Conservation (phyloP, 2,329 filamentous ascomycete genomes). For the Hypoxylon sp. region DNA sequence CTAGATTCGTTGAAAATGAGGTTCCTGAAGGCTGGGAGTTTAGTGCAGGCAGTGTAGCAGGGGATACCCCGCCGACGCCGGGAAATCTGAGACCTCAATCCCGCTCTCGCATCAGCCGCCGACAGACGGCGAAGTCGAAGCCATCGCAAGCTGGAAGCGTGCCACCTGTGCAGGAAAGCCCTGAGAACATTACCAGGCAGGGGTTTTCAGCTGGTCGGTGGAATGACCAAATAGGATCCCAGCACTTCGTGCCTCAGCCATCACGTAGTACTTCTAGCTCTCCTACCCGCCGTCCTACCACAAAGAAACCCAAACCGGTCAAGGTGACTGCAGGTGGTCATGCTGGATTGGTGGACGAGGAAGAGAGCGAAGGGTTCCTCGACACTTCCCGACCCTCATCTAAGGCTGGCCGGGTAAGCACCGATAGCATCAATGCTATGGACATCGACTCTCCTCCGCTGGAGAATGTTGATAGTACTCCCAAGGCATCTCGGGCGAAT, state of each 20-base stretch:
- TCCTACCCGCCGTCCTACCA: slow-evolving; percentile 61
- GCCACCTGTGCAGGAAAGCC: slow-evolving; percentile 40
- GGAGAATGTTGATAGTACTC: slow-evolving; percentile 45
- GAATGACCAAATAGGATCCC: slow-evolving; percentile 64
- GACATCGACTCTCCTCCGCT: slow-evolving; percentile 69
- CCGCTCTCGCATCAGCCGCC: slow-evolving; percentile 56
- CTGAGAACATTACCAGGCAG: slow-evolving; percentile 45
- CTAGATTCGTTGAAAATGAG: slow-evolving; percentile 67
- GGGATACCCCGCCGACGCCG: slow-evolving; percentile 46
- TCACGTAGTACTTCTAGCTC: slow-evolving; percentile 55
- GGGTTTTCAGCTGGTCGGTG: slow-evolving; percentile 66
- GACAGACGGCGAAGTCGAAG: slow-evolving; percentile 52
- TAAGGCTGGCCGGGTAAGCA: slow-evolving; percentile 42
- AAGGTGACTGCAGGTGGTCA: slow-evolving; percentile 60
- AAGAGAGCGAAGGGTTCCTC: slow-evolving; percentile 57
- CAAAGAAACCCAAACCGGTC: slow-evolving; percentile 71
- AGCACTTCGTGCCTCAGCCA: slow-evolving; percentile 65
- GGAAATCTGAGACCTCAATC: slow-evolving; percentile 56
- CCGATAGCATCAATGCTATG: slow-evolving; percentile 70
- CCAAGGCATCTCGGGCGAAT: slow-evolving; percentile 46
- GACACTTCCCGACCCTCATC: slow-evolving; percentile 38
- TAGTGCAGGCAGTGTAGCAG: slow-evolving; percentile 59
- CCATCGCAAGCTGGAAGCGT: slow-evolving; percentile 40
- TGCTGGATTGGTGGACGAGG: slow-evolving; percentile 60
- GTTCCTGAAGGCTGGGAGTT: slow-evolving; percentile 62